These are phyloP conservation scores for Diaporthe sp. DNA, from an alignment of 2,329 filamentous ascomycete species.

Conservation along the genomic window DNA sequence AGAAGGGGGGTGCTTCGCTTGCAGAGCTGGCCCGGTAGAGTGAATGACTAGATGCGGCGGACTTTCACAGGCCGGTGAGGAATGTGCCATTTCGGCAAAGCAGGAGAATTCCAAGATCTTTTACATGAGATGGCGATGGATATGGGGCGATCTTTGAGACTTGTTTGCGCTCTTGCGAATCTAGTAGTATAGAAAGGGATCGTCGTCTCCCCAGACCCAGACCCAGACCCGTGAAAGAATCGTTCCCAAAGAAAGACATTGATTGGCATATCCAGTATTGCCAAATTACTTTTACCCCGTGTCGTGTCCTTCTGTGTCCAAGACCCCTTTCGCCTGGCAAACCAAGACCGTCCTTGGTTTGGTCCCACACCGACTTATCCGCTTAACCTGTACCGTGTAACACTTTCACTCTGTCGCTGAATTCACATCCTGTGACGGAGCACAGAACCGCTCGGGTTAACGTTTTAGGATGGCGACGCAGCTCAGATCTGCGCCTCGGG, in stretches of 20 bases:
- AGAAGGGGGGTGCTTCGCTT: not conserved
- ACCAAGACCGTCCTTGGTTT: not conserved
- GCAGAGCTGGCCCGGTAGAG: constrained; percentile 4
- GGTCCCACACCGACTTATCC: not conserved
- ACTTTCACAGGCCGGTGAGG: not conserved
- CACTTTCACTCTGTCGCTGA: not conserved
- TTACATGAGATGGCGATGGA: not conserved
- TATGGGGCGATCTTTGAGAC: not conserved
- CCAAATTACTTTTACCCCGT: constrained; percentile 8
- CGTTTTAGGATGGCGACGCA: not conserved
- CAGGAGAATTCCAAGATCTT: constrained; percentile 3
- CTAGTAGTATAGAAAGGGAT: not conserved
- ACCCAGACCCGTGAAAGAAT: not conserved
- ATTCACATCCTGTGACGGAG: not conserved
- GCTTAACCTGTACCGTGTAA: not conserved
- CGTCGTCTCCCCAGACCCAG: not conserved
- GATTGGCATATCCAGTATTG: constrained; percentile 13
- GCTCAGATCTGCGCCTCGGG: constrained; percentile 1
- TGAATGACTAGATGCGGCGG: not conserved
- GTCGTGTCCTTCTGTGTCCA: not conserved
- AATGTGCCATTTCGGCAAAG: not conserved
- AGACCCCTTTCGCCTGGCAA: not conserved
- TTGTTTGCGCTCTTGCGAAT: constrained; percentile 11
- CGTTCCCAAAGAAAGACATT: not conserved
- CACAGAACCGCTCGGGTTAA: too few relatives aligned